Percentiles rank a stretch among this genome's conserved stretches.
These are phyloP conservation scores for Scutellaria baicalensis DNA, from an alignment of 257 asterid species.

Conservation along the genomic window DNA sequence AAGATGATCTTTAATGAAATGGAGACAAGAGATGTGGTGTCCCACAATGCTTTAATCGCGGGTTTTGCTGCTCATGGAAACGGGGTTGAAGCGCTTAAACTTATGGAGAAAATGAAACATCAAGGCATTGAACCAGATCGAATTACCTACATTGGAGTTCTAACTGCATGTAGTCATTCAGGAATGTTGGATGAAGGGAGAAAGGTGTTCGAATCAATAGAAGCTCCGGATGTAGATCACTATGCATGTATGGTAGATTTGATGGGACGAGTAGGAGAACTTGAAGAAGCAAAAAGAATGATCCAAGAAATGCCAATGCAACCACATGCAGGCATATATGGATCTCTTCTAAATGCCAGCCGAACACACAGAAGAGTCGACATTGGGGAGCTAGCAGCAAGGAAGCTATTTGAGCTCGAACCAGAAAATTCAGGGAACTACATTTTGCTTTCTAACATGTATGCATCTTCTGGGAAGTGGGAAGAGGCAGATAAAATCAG, in stretches of 20 bases:
- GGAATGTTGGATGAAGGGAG: slow-evolving; percentile 51
- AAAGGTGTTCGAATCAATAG: slow-evolving; percentile 44
- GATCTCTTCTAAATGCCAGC: slow-evolving; percentile 59
- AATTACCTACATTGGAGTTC: slow-evolving; percentile 46
- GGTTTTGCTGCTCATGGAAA: slow-evolving; percentile 72
- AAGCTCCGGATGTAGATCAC: slow-evolving; percentile 55
- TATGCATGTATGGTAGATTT: slow-evolving; percentile 74
- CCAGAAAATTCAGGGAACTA: slow-evolving; percentile 55
- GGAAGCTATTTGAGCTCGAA: slow-evolving; percentile 54
- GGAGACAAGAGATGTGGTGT: slow-evolving; percentile 54
- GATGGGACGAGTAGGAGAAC: slow-evolving; percentile 55
- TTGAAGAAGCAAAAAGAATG: slow-evolving; percentile 54
- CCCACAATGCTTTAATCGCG: slow-evolving; percentile 59
- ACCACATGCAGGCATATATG: slow-evolving; percentile 52
- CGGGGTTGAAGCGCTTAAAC: slow-evolving; percentile 43
- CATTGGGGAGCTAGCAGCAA: slow-evolving; percentile 59
- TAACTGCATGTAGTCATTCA: slow-evolving; percentile 74
- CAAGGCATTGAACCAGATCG: slow-evolving; percentile 47
- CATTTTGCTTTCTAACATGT: slow-evolving; percentile 48
- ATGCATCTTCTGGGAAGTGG: slow-evolving; percentile 57
- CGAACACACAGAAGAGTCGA: slow-evolving; percentile 51
- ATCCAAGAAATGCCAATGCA: slow-evolving; percentile 47
- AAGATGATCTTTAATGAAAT: slow-evolving; percentile 32
- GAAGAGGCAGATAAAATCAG: slow-evolving; percentile 49
- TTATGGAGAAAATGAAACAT: slow-evolving; percentile 41